Conservation (phyloP, 768 basidiomycete genomes). For the Suillus paluster region DNA sequence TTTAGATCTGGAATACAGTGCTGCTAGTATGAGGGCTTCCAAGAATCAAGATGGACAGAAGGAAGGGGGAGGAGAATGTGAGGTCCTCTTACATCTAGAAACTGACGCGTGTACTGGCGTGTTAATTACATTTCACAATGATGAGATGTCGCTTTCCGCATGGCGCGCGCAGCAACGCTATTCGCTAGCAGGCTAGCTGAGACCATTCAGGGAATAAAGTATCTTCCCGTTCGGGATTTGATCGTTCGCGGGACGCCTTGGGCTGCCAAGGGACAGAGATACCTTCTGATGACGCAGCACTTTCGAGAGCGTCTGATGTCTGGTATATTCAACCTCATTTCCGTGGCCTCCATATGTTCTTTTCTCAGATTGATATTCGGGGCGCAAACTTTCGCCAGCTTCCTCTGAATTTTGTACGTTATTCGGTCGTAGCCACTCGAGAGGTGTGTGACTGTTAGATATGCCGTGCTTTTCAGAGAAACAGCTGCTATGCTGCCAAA, state of each 20-base stretch:
- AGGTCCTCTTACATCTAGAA: not conserved
- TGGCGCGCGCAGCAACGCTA: not conserved
- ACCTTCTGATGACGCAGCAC: not conserved
- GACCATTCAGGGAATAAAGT: not conserved
- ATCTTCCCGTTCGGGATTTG: not conserved
- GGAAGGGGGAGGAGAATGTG: not conserved
- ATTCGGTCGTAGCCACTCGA: not conserved
- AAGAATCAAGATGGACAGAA: not conserved
- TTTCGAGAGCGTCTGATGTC: not conserved
- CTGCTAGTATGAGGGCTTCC: not conserved
- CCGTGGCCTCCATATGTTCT: not conserved
- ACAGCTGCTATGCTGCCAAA: not conserved
- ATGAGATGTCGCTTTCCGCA: not conserved
- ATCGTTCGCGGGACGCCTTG: not conserved
- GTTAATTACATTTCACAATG: not conserved
- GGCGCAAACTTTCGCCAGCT: not conserved
- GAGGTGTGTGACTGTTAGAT: not conserved
- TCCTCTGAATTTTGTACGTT: not conserved
- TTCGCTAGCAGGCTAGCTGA: not conserved
- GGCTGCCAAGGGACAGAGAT: not conserved
- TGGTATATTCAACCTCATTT: not conserved
- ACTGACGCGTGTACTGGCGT: not conserved
- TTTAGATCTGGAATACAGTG: not conserved
- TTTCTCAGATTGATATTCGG: not conserved
- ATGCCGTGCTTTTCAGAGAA: not conserved